Conservation (phyloP, 371 early-diverging fungal genomes). For the Quaeritorhiza haematococci region DNA sequence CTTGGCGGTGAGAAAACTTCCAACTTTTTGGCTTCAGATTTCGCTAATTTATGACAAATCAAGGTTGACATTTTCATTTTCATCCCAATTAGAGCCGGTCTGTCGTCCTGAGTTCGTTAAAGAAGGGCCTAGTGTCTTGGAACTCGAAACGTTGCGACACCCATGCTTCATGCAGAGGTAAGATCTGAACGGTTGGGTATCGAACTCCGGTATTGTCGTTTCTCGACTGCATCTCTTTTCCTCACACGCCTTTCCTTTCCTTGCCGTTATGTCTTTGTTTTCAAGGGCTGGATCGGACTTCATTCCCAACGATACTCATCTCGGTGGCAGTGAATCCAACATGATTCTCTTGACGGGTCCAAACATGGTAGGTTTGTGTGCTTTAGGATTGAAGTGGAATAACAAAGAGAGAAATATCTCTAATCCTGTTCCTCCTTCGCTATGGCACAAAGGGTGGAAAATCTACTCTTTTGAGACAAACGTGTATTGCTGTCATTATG, state of each 20-base stretch:
- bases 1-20: conserved; percentile 52
- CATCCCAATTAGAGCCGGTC: conserved; percentile 27
- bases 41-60: too few relatives aligned
- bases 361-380: conserved; percentile 59
- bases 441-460: conserved; percentile 54
- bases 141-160: conserved; percentile 78
- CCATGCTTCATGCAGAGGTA: conserved; percentile 72
- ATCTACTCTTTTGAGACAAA: conserved; percentile 91
- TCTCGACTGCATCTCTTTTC: too few relatives aligned
- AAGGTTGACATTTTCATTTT: conserved; percentile 7
- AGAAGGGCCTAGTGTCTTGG: conserved; percentile 50
- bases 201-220: too few relatives aligned
- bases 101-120: conserved; percentile 76
- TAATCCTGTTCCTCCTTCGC: not conserved
- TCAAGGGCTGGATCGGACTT: conserved; percentile 54
- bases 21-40: not conserved
- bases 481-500: conserved; percentile 95
- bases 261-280: not conserved
- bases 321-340: conserved; percentile 62
- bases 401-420: too few relatives aligned
- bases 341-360: conserved; percentile 98
- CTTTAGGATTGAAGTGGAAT: not conserved
- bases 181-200: too few relatives aligned
- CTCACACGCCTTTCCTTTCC: conserved; percentile 8
- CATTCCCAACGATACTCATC: conserved; percentile 87